phyloP scores from a whole-genome alignment of 805 yeast species.

The Cyberlindnera xylosilytica region DNA sequence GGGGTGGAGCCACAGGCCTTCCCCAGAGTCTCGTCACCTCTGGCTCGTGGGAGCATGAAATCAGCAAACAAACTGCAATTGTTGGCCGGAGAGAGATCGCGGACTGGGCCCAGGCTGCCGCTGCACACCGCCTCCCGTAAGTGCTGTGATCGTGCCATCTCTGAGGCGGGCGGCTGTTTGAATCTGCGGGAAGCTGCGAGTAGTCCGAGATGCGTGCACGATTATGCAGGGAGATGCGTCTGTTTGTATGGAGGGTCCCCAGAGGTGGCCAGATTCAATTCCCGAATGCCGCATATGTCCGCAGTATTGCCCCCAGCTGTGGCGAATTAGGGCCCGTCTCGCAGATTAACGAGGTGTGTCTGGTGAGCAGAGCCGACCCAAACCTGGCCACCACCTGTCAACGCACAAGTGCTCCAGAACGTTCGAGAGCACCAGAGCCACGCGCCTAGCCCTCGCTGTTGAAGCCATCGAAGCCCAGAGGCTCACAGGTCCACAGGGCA shows the following conservation, averaged over 20 bases:
- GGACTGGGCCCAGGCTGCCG: no score
- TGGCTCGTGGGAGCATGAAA: background rate
- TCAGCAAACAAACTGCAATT: background rate
- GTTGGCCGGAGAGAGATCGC: background rate
- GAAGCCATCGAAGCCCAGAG: no score
- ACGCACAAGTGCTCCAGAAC: no score
- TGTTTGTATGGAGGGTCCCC: background rate
- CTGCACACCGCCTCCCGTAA: background rate
- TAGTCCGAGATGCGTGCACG: background rate
- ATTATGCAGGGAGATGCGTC: background rate
- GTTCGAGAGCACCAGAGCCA: no score
- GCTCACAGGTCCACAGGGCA: no score
- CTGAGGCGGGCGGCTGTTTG: background rate
- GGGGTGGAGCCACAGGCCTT: background rate
- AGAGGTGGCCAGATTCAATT: background rate
- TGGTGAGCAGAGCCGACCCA: background rate
- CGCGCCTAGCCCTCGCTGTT: no score
- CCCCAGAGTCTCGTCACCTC: background rate
- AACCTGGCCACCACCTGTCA: background rate
- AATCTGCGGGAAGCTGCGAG: background rate
- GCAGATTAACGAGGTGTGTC: background rate
- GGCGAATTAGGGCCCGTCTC: background rate
- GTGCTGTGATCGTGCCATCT: background rate
- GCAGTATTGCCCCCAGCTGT: background rate
- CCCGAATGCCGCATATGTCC: background rate